phyloP scores from a whole-genome alignment of 1,139 yeast species.

The Sugiyamaella pinicola region DNA sequence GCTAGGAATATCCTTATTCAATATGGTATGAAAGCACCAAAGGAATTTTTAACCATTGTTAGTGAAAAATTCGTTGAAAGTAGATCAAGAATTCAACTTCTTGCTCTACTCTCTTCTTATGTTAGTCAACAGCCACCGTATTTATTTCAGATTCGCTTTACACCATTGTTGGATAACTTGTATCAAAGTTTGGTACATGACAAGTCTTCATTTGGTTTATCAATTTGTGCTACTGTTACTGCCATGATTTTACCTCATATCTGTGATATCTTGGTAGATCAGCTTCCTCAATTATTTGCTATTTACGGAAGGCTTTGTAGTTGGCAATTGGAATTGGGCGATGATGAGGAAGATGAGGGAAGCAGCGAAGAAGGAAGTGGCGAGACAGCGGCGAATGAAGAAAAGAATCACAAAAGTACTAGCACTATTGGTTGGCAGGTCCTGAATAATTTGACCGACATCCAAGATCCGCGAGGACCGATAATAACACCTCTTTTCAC shows the following conservation, averaged over 20 bases:
- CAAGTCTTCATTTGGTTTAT: slow-evolving; percentile 48
- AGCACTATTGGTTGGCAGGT: slow-evolving; percentile 40
- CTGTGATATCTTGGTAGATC: slow-evolving; percentile 43
- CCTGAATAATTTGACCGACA: slow-evolving; percentile 31
- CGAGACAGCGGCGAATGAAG: slow-evolving; percentile 14
- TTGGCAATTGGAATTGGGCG: slow-evolving; percentile 39
- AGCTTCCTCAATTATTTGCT: slow-evolving; percentile 50
- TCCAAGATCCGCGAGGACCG: slow-evolving; percentile 31
- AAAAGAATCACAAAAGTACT: background rate
- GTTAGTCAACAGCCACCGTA: slow-evolving; percentile 41
- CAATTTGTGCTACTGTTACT: slow-evolving; percentile 49
- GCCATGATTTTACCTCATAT: slow-evolving; percentile 61
- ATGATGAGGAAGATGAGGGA: slow-evolving; percentile 9
- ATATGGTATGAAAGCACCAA: slow-evolving; percentile 47
- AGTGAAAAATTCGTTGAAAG: slow-evolving; percentile 43
- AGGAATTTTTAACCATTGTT: slow-evolving; percentile 43
- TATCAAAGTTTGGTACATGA: slow-evolving; percentile 52
- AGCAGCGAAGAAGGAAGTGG: slow-evolving; percentile 20
- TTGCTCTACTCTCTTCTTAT: slow-evolving; percentile 43
- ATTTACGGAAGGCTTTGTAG: slow-evolving; percentile 51
- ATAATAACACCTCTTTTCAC: slow-evolving; percentile 46
- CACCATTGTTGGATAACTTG: slow-evolving; percentile 49
- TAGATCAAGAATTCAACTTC: slow-evolving; percentile 43
- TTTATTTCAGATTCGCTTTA: slow-evolving; percentile 43
- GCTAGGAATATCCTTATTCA: slow-evolving; percentile 47